Evolutionary conservation across 257 asterid genomes (phyloP).

Genomic region (Solanum rostratum): DNA sequence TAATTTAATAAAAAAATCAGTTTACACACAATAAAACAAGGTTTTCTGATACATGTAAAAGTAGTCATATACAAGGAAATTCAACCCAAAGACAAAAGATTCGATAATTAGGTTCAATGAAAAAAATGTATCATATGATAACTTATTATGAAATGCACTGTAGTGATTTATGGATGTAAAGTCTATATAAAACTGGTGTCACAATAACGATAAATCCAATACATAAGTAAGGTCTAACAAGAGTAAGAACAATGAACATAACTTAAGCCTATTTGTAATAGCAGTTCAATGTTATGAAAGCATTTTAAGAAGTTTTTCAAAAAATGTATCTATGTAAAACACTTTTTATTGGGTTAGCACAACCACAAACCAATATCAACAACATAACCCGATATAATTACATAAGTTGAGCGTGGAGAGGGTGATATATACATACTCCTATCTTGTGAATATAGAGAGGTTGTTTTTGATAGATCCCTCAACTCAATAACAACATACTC

Average conservation of each 20-base stretch:
- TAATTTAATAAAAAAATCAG: no score
- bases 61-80: background rate
- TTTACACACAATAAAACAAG: background rate
- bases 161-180: no score
- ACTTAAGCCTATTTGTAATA: background rate
- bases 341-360: background rate
- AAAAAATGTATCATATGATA: no score
- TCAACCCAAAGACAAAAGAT: no score
- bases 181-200: no score
- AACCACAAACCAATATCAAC: background rate
- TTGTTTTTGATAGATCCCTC: background rate
- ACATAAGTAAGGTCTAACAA: no score
- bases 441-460: background rate
- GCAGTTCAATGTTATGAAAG: background rate
- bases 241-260: no score
- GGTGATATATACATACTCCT: background rate
- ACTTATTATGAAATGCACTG: no score
- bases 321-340: background rate
- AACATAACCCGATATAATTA: no score
- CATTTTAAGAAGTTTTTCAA: background rate
- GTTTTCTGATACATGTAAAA: background rate
- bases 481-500: background rate
- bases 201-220: no score
- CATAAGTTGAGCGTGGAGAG: accelerated
- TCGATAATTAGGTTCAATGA: no score